phyloP scores from a whole-genome alignment of 106 monocot genomes.

The Dendrobium chrysotoxum region DNA sequence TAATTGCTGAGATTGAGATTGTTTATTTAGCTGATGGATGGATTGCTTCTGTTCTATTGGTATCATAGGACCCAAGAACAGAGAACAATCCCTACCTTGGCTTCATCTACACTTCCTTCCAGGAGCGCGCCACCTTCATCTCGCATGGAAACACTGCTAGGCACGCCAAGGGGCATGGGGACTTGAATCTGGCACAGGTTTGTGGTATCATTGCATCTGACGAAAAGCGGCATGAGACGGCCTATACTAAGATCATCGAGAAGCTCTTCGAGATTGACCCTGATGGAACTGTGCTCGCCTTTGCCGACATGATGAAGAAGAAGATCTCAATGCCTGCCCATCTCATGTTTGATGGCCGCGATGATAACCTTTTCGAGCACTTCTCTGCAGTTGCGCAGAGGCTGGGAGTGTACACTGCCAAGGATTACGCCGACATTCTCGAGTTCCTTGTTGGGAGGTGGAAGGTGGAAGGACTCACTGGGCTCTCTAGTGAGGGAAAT shows the following conservation, averaged over 20 bases:
- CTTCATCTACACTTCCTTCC: constrained; percentile 64
- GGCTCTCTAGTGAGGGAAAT: constrained; percentile 25
- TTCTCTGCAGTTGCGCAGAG: constrained; percentile 51
- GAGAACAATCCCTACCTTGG: constrained; percentile 64
- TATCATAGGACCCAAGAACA: constrained; percentile 50
- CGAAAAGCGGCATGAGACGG: constrained; percentile 61
- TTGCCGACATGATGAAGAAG: constrained; percentile 68
- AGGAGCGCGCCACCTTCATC: constrained; percentile 60
- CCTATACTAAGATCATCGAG: constrained; percentile 60
- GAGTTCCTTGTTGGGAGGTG: constrained; percentile 51
- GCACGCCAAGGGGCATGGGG: constrained; percentile 52
- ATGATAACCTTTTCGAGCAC: constrained; percentile 50
- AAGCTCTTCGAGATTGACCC: constrained; percentile 61
- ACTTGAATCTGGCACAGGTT: constrained; percentile 48
- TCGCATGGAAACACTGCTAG: constrained; percentile 64
- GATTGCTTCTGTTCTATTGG: neutral
- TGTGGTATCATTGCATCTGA: constrained; percentile 58
- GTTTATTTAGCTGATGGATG: neutral
- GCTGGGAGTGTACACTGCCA: constrained; percentile 45
- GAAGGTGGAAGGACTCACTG: constrained; percentile 33
- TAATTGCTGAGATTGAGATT: neutral
- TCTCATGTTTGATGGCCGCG: constrained; percentile 48
- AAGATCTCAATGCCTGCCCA: constrained; percentile 64
- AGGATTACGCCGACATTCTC: constrained; percentile 54
- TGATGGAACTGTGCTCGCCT: constrained; percentile 40